These are phyloP conservation scores for Teunomyces funiuensis DNA, from an alignment of 805 yeast species.

Conservation along the genomic window DNA sequence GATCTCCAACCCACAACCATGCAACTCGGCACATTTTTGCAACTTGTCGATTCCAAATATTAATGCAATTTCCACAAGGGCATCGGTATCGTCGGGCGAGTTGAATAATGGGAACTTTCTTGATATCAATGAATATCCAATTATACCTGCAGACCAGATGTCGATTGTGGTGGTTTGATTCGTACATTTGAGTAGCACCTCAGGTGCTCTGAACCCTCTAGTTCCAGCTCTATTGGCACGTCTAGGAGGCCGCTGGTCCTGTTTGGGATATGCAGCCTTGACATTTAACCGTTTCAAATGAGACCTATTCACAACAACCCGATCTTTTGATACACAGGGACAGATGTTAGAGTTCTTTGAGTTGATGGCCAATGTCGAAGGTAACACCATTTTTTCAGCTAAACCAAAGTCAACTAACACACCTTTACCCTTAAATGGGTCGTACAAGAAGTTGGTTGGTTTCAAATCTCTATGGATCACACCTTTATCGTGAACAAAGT, in stretches of 20 bases:
- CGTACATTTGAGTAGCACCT: slow-evolving; percentile 82
- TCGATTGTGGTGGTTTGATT: slow-evolving; percentile 81
- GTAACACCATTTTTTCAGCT: slow-evolving; percentile 56
- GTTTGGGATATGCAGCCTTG: slow-evolving; percentile 70
- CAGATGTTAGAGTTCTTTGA: slow-evolving; percentile 40
- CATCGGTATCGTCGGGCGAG: slow-evolving; percentile 91
- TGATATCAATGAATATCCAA: slow-evolving; percentile 71
- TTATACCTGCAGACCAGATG: slow-evolving; percentile 91
- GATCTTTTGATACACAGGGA: slow-evolving; percentile 53
- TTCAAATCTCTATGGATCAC: slow-evolving; percentile 45
- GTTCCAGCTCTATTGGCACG: slow-evolving; percentile 98
- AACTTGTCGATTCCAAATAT: slow-evolving; percentile 76
- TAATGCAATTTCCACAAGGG: slow-evolving; percentile 77
- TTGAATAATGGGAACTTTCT: slow-evolving; percentile 91
- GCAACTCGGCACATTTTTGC: slow-evolving; percentile 75
- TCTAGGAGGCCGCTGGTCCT: slow-evolving; percentile 83
- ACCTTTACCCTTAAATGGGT: slow-evolving; percentile 66
- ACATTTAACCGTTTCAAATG: slow-evolving; percentile 26
- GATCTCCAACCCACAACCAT: slow-evolving; percentile 82
- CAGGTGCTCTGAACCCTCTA: slow-evolving; percentile 93
- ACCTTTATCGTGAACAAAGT: slow-evolving; percentile 51
- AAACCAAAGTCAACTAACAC: slow-evolving; percentile 90
- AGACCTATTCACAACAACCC: slow-evolving; percentile 14
- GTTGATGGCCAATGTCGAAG: slow-evolving; percentile 7
- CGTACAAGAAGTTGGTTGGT: slow-evolving; percentile 68